phyloP scores from a whole-genome alignment of 2,329 filamentous ascomycete species.

The Fusarium protoensiforme region DNA sequence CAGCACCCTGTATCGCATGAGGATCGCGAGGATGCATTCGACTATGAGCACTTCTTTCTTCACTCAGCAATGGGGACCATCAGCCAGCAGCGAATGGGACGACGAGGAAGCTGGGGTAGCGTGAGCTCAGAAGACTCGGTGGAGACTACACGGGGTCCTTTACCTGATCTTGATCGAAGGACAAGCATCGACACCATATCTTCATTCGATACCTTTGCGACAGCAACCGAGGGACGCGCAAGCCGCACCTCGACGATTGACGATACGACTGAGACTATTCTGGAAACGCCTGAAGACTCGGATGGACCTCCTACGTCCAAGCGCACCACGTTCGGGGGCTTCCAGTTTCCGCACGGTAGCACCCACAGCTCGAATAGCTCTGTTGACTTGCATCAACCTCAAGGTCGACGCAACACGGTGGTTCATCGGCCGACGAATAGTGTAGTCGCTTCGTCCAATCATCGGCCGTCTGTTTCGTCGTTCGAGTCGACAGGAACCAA shows the following conservation, averaged over 20 bases:
- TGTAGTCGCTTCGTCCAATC: slow-evolving; percentile 20
- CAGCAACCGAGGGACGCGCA: slow-evolving; percentile 62
- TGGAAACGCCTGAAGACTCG: slow-evolving; percentile 35
- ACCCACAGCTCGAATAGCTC: slow-evolving; percentile 32
- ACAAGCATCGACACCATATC: slow-evolving; percentile 62
- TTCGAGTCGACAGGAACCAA: slow-evolving; percentile 69
- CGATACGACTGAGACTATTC: slow-evolving; percentile 28
- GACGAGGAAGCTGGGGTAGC: slow-evolving; percentile 60
- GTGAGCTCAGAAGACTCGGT: slow-evolving; percentile 70
- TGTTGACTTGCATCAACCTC: slow-evolving; percentile 38
- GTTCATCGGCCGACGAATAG: slow-evolving; percentile 53
- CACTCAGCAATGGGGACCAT: slow-evolving; percentile 90
- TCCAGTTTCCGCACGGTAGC: slow-evolving; percentile 33
- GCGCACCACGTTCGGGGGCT: slow-evolving; percentile 42
- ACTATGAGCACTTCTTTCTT: slow-evolving; percentile 95
- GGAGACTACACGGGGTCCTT: slow-evolving; percentile 67
- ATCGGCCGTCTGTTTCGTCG: slow-evolving; percentile 65
- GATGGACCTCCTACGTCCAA: slow-evolving; percentile 36
- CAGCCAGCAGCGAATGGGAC: slow-evolving; percentile 52
- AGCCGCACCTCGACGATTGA: slow-evolving; percentile 50
- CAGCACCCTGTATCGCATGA: slow-evolving; percentile 81
- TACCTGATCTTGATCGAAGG: slow-evolving; percentile 48
- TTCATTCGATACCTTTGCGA: slow-evolving; percentile 66
- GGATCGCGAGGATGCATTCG: slow-evolving; percentile 93
- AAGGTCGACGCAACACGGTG: slow-evolving; percentile 48